A percentile compares a stretch with the other conserved stretches of the same genome.
phyloP scores from a whole-genome alignment of 192 early-diverging fungal genomes.

The Entomortierella parvispora region DNA sequence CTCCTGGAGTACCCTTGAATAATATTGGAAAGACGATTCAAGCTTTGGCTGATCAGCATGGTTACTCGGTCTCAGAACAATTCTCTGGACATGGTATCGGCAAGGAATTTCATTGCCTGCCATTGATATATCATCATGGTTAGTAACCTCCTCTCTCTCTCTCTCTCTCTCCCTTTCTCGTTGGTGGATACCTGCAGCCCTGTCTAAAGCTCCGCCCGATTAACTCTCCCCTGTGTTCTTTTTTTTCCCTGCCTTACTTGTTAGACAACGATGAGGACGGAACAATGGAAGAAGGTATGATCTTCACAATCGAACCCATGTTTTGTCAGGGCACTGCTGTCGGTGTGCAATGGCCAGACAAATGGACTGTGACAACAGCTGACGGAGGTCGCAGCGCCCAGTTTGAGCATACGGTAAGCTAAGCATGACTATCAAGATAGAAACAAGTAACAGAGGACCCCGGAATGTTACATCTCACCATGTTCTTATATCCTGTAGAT shows the following conservation, averaged over 20 bases:
- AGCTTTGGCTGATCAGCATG: slow-evolving; percentile 56
- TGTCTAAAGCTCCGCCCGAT: too few species aligned
- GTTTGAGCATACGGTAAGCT: slow-evolving; percentile 80
- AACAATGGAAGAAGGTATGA: slow-evolving; percentile 79
- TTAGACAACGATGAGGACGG: slow-evolving; percentile 74
- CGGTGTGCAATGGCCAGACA: slow-evolving; percentile 85
- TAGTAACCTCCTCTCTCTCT: slow-evolving; percentile 10
- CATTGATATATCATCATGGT: slow-evolving; percentile 81
- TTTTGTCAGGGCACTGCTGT: slow-evolving; percentile 80
- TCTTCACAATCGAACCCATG: slow-evolving; percentile 92
- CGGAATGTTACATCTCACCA: too few species aligned
- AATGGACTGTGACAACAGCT: slow-evolving; percentile 81
- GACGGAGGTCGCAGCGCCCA: slow-evolving; percentile 90
- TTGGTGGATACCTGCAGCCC: too few species aligned
- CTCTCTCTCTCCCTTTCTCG: too few species aligned
- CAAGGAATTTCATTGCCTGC: slow-evolving; percentile 83
- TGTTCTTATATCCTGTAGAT: too few species aligned
- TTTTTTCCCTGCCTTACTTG: too few species aligned
- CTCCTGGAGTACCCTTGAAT: slow-evolving; percentile 75
- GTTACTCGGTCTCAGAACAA: slow-evolving; percentile 72
- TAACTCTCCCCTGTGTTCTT: too few species aligned
- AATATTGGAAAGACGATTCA: slow-evolving; percentile 76
- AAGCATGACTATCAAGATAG: neutral
- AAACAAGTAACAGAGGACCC: too few species aligned
- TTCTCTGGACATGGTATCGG: slow-evolving; percentile 93